Base-by-base conservation (phyloP, 306 rosid species). In the Vigna unguiculata region DNA sequence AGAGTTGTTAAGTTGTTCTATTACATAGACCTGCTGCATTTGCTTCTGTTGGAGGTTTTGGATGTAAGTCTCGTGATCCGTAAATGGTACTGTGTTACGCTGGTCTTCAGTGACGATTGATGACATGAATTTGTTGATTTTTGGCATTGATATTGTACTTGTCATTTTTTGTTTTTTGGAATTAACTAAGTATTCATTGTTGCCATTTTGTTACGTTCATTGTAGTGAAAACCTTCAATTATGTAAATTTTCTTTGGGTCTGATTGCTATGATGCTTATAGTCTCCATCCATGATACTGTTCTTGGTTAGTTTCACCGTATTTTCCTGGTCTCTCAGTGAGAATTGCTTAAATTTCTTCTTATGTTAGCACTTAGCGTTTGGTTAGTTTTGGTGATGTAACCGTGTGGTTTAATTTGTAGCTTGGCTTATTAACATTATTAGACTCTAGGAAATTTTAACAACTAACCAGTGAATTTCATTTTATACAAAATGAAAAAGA, bases 21-120 rank as follows among this genome's bases (percentile, higher is more conserved):
- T 72, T 22, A 14, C 51, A 43, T 25, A 54, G 65, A 58, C 40
- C 41, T 55, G 46, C 20, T 55, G 65, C 76, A 57, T 82, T 78
- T 82, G 57, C 48, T 64, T 57, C 71, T 19, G 71, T 51, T 38
- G 52, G 75, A 74, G 72, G 12, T 9, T 57, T 69, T 63, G 64
- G 62, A 9, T 20, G 7, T 20, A 68, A 76, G 80, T 55, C 41
- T 64, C 36, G 6, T 74, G 59, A 46, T 62, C 30, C 1, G 63
- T 62, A 6, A 40, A 67, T 14, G 14, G 51, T 68, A 78, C 10
- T 20, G 30, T 14, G 36, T 21, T 55, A 9, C 2, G 47, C 22
- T 16, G 43, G 38, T 67, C 28, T 59, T 83, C 7, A 19, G 51
- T 65, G 40, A 24, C 79, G 16, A 20, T 15, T 45, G 45, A 7